These are phyloP conservation scores for Inosperma sp. DNA, from an alignment of 768 basidiomycete genomes.

Conservation along the genomic window DNA sequence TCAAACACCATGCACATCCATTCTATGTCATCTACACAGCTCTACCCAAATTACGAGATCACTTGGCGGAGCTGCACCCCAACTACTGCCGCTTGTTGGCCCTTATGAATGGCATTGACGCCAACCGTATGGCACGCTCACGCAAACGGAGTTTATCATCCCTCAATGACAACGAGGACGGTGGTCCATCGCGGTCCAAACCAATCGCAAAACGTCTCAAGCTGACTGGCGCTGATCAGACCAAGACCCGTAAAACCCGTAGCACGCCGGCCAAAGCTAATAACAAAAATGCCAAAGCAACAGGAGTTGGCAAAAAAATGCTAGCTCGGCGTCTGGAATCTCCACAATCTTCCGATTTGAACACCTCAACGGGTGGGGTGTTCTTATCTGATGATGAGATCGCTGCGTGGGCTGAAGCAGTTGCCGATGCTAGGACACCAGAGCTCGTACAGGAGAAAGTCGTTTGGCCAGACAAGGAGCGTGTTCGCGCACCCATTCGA, in stretches of 20 bases:
- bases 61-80: neutral
- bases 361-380: neutral
- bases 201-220: too few relatives aligned
- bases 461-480: slow-evolving; percentile 2
- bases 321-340: neutral
- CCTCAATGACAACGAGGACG: too few relatives aligned
- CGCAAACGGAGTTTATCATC: too few relatives aligned
- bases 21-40: neutral
- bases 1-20: neutral
- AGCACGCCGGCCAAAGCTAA: too few relatives aligned
- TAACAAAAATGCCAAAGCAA: neutral
- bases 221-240: neutral
- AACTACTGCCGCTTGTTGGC: neutral
- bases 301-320: too few relatives aligned
- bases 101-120: neutral
- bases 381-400: slow-evolving; percentile 8
- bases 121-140: neutral
- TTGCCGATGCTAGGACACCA: neutral
- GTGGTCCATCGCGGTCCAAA: too few relatives aligned
- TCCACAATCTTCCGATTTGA: neutral
- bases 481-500: slow-evolving; percentile 5
- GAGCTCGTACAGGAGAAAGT: neutral
- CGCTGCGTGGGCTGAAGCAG: neutral
- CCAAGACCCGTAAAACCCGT: neutral
- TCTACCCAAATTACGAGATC: neutral